phyloP scores from a whole-genome alignment of 106 monocot species.

The Dioscorea alata region DNA sequence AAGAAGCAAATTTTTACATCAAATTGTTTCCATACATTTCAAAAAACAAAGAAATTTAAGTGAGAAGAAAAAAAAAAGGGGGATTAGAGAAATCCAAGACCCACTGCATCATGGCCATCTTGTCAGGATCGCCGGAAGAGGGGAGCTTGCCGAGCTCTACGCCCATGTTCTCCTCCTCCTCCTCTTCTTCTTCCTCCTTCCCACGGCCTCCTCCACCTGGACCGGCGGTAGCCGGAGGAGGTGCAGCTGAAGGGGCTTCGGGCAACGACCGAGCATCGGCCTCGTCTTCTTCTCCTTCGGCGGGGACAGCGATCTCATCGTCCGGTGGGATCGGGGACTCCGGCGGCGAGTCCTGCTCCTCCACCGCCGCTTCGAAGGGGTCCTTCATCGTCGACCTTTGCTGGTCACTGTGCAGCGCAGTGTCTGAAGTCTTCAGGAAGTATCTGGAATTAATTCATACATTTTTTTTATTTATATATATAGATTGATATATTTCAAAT shows the following conservation, averaged over 20 bases:
- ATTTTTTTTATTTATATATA: too few species aligned
- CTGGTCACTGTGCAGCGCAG: too few species aligned
- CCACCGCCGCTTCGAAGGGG: constrained; percentile 81
- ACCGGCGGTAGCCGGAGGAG: background rate
- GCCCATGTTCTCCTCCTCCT: constrained; percentile 1
- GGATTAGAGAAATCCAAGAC: constrained; percentile 1
- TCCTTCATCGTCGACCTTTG: constrained; percentile 54
- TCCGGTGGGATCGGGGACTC: constrained; percentile 57
- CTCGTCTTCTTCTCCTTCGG: constrained; percentile 36
- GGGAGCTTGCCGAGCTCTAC: constrained; percentile 20
- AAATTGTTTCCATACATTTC: background rate
- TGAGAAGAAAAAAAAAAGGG: background rate
- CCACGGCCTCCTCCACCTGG: background rate
- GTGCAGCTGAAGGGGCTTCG: constrained; percentile 5
- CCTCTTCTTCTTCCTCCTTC: background rate
- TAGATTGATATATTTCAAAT: too few species aligned
- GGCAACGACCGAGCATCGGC: constrained; percentile 12
- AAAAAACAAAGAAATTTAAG: background rate
- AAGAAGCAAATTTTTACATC: background rate
- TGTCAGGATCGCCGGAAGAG: constrained; percentile 59
- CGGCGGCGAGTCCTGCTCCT: constrained; percentile 81
- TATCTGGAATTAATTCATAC: too few species aligned
- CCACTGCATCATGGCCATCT: constrained; percentile 86
- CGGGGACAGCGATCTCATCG: constrained; percentile 29
- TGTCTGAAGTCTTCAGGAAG: too few species aligned